Evolutionary conservation across 495 filamentous ascomycete genomes (phyloP).

Genomic region (Penicillium canariense): DNA sequence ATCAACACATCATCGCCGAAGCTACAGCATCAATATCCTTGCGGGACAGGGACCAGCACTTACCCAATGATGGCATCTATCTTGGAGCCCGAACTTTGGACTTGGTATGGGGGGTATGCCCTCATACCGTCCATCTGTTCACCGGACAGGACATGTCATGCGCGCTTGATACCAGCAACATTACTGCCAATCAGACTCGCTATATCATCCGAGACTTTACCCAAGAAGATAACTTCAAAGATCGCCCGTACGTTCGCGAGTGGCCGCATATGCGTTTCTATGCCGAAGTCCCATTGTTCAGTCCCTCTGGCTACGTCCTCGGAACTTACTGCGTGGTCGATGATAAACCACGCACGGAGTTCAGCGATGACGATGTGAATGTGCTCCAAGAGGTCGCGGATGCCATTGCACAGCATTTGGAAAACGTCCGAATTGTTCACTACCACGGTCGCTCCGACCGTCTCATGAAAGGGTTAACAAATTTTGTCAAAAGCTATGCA

Average conservation of each 20-base stretch:
- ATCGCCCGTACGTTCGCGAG: conserved; percentile 38
- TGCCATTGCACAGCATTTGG: conserved; percentile 32
- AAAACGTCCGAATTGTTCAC: conserved; percentile 30
- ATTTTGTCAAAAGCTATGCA: conserved; percentile 30
- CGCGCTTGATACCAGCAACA: conserved; percentile 22
- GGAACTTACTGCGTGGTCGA: conserved; percentile 63
- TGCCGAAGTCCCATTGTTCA: conserved; percentile 60
- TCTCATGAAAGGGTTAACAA: conserved; percentile 33
- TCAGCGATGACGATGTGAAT: conserved; percentile 26
- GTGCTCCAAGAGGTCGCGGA: conserved; percentile 33
- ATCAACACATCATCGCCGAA: conserved; percentile 63
- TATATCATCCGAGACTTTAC: conserved; percentile 52
- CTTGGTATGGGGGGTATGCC: conserved; percentile 45
- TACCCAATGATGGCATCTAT: conserved; percentile 40
- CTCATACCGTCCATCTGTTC: conserved; percentile 42
- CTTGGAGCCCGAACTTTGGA: conserved; percentile 46
- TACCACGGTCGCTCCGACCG: conserved; percentile 28
- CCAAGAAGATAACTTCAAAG: conserved; percentile 46
- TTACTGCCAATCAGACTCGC: conserved; percentile 34
- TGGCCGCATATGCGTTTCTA: conserved; percentile 56
- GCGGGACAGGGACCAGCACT: conserved; percentile 29
- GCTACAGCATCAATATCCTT: conserved; percentile 55
- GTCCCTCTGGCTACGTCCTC: conserved; percentile 57
- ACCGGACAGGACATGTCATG: conserved; percentile 23
- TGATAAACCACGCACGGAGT: conserved; percentile 43